A percentile compares a stretch with the other conserved stretches of the same genome.
phyloP scores from a whole-genome alignment of 192 early-diverging fungal species.

The Rhizophlyctis rosea region DNA sequence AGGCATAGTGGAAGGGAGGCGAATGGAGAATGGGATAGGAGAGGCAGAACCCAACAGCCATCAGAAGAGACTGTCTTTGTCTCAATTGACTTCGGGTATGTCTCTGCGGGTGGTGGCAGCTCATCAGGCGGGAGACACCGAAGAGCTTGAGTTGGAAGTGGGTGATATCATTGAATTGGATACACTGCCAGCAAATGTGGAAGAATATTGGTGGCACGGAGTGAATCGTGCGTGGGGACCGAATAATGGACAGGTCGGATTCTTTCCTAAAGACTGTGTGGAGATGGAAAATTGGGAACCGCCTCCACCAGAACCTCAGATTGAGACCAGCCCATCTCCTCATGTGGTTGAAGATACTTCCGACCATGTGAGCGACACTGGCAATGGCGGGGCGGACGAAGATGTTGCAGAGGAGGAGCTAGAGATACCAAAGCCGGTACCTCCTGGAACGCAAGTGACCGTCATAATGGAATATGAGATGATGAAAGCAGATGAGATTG shows the following conservation, averaged over 20 bases:
- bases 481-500: slow-evolving; percentile 51
- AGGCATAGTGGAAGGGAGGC: no score
- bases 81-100: slow-evolving; percentile 10
- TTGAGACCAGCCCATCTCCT: no score
- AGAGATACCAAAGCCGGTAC: slow-evolving; percentile 28
- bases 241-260: slow-evolving; percentile 46
- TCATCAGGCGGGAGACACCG: slow-evolving; percentile 25
- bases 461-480: slow-evolving; percentile 27
- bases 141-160: slow-evolving; percentile 44
- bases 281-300: slow-evolving; percentile 41
- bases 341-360: neutral
- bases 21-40: no score
- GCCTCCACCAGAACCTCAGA: neutral
- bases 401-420: slow-evolving; percentile 25
- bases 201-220: slow-evolving; percentile 46
- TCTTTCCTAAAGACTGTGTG: slow-evolving; percentile 43
- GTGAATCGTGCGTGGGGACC: slow-evolving; percentile 42
- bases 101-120: slow-evolving; percentile 24
- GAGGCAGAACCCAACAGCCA: no score
- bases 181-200: slow-evolving; percentile 23
- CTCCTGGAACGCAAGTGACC: slow-evolving; percentile 45
- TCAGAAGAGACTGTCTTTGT: no score
- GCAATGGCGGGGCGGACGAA: slow-evolving; percentile 6
- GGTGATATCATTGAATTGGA: slow-evolving; percentile 46
- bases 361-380: slow-evolving; percentile 1